A percentile compares a stretch with the other conserved stretches of the same genome.
These are phyloP conservation scores for Skeletonema potamos DNA, from an alignment of 108 stramenopile species.

Conservation along the genomic window DNA sequence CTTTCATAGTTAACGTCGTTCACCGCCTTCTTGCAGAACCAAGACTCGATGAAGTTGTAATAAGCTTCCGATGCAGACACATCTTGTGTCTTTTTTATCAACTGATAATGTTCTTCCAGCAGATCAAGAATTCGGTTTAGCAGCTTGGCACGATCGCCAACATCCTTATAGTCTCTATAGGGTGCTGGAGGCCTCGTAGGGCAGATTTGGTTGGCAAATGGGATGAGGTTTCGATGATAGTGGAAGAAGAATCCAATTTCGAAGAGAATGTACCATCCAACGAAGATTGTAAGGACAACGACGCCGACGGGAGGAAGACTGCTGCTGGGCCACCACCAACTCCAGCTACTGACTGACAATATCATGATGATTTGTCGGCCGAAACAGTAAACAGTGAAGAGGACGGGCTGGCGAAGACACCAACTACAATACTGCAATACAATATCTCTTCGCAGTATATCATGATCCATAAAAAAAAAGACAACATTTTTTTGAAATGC, in stretches of 20 bases:
- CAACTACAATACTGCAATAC: too few relatives aligned
- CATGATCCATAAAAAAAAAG: too few relatives aligned
- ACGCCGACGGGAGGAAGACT: not conserved
- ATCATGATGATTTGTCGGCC: not conserved
- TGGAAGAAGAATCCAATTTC: conserved; percentile 38
- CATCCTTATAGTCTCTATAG: conserved; percentile 23
- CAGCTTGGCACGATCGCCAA: conserved; percentile 16
- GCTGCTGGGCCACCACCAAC: not conserved
- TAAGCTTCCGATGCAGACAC: conserved; percentile 7
- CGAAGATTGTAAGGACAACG: not conserved
- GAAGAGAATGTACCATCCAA: conserved; percentile 25
- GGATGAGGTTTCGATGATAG: conserved; percentile 18
- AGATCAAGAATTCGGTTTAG: conserved; percentile 17
- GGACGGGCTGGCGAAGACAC: too few relatives aligned
- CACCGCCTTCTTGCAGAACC: conserved; percentile 17
- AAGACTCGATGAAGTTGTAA: conserved; percentile 38
- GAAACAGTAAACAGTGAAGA: too few relatives aligned
- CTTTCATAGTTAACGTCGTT: conserved; percentile 16
- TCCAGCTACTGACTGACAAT: not conserved
- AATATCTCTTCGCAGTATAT: too few relatives aligned
- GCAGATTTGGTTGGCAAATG: conserved; percentile 14
- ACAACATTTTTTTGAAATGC: too few relatives aligned
- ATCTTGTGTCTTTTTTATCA: not conserved
- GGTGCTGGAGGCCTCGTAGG: conserved; percentile 6
- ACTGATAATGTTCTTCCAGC: not conserved